These are phyloP conservation scores for Lophiostoma macrostomum DNA, from an alignment of 495 filamentous ascomycete genomes.

Conservation along the genomic window DNA sequence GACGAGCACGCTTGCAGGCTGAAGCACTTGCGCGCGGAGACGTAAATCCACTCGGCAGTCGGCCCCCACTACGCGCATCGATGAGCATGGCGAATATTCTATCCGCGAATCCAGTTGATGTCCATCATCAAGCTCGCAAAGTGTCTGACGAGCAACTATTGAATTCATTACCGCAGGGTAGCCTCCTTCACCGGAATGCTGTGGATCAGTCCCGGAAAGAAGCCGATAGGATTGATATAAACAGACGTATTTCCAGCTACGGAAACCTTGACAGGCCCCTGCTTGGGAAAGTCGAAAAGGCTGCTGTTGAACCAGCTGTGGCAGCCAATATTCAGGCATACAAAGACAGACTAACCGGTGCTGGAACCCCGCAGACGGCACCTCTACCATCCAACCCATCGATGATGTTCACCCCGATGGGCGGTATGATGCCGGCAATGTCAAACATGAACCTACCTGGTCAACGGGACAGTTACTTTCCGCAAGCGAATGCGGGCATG, in stretches of 20 bases:
- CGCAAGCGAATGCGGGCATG: conserved; percentile 16
- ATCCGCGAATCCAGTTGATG: conserved; percentile 52
- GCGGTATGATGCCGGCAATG: conserved; percentile 8
- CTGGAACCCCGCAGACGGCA: conserved; percentile 50
- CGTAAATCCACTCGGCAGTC: conserved; percentile 24
- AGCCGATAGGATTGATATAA: conserved; percentile 27
- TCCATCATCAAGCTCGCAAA: conserved; percentile 34
- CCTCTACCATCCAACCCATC: conserved; percentile 9
- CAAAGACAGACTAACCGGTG: conserved; percentile 47
- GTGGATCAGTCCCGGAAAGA: conserved; percentile 28
- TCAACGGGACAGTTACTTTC: conserved; percentile 25
- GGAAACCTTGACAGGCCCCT: conserved; percentile 33
- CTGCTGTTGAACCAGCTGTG: conserved; percentile 34
- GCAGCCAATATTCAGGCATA: conserved; percentile 44
- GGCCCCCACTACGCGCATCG: conserved; percentile 38
- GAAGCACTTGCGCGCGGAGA: conserved; percentile 59
- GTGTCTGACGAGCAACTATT: conserved; percentile 21
- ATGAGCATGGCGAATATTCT: conserved; percentile 71
- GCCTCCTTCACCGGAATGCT: conserved; percentile 35
- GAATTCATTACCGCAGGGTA: conserved; percentile 27
- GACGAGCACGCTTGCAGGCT: conserved; percentile 73
- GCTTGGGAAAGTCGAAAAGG: conserved; percentile 16
- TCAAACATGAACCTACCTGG: conserved; percentile 17
- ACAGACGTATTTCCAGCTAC: conserved; percentile 23
- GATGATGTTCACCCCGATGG: conserved; percentile 25